phyloP scores from a whole-genome alignment of 495 filamentous ascomycete genomes.

The Tuber brumale region DNA sequence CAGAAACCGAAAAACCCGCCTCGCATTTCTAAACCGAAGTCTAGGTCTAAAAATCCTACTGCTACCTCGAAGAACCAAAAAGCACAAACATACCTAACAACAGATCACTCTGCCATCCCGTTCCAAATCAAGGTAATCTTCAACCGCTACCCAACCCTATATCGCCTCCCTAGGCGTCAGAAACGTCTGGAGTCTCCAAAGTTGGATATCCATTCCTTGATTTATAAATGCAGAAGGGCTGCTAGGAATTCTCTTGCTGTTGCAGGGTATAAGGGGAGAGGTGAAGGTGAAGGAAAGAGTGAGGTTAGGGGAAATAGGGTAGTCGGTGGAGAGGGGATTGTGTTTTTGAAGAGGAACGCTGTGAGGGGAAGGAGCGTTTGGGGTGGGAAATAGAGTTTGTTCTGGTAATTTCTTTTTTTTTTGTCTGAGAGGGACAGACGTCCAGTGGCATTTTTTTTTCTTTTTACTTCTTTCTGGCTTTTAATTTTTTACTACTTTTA shows the following conservation, averaged over 20 bases:
- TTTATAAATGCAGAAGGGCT: slow-evolving; percentile 24
- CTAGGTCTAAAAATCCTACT: neutral
- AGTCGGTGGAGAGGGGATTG: slow-evolving; percentile 2
- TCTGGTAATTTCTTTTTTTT: neutral
- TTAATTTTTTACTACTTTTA: neutral
- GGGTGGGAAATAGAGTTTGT: neutral
- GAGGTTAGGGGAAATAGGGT: slow-evolving; percentile 7
- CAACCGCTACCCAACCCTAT: slow-evolving; percentile 25
- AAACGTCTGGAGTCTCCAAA: neutral
- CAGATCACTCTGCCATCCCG: neutral
- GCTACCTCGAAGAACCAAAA: neutral
- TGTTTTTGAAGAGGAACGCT: slow-evolving; percentile 30
- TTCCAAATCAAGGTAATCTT: slow-evolving; percentile 21
- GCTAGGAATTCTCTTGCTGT: neutral
- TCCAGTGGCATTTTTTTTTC: neutral
- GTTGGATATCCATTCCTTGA: slow-evolving; percentile 17
- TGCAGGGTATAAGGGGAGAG: neutral
- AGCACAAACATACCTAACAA: neutral
- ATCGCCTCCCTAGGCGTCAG: slow-evolving; percentile 2
- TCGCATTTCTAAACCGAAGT: neutral
- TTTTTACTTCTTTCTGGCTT: neutral
- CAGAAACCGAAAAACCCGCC: neutral
- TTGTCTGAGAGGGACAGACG: neutral
- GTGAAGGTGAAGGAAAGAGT: neutral
- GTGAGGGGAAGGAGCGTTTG: neutral